Evolutionary conservation across 75 land plant species (phyloP).

Genomic region (Chamaecyparis obtusa): DNA sequence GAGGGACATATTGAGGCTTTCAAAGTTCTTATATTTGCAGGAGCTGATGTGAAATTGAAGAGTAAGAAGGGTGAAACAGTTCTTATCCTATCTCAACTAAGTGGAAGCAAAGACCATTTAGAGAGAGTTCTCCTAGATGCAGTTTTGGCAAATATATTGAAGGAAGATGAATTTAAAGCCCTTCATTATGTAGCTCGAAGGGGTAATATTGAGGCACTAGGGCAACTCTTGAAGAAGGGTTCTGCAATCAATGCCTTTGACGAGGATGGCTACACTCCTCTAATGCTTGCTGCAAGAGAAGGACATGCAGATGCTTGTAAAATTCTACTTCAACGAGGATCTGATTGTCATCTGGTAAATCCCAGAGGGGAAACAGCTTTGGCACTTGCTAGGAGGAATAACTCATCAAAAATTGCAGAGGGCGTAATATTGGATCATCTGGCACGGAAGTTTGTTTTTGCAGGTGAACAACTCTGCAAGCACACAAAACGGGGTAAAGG

Average conservation of each 20-base stretch:
- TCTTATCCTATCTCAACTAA: conserved; percentile 15
- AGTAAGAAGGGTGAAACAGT: conserved; percentile 37
- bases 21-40: conserved; percentile 34
- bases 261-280: conserved; percentile 50
- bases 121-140: conserved; percentile 40
- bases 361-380: conserved; percentile 44
- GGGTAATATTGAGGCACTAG: conserved; percentile 30
- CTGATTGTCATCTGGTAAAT: conserved; percentile 32
- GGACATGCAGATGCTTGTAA: conserved; percentile 58
- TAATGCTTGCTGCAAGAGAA: conserved; percentile 52
- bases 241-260: conserved; percentile 29
- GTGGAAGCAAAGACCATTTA: conserved; percentile 19
- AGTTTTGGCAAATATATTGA: conserved; percentile 25
- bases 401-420: conserved; percentile 32
- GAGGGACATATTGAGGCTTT: conserved; percentile 43
- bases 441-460: conserved; percentile 41
- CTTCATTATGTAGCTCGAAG: conserved; percentile 47
- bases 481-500: conserved; percentile 57
- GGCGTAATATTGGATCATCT: conserved; percentile 44
- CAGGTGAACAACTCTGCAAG: conserved; percentile 39
- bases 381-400: conserved; percentile 33
- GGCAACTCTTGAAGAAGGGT: conserved; percentile 41
- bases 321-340: conserved; percentile 26
- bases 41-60: conserved; percentile 46
- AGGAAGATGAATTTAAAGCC: conserved; percentile 28